Evolutionary conservation across 768 basidiomycete species (phyloP).

Genomic region (Psilocybe cubensis): DNA sequence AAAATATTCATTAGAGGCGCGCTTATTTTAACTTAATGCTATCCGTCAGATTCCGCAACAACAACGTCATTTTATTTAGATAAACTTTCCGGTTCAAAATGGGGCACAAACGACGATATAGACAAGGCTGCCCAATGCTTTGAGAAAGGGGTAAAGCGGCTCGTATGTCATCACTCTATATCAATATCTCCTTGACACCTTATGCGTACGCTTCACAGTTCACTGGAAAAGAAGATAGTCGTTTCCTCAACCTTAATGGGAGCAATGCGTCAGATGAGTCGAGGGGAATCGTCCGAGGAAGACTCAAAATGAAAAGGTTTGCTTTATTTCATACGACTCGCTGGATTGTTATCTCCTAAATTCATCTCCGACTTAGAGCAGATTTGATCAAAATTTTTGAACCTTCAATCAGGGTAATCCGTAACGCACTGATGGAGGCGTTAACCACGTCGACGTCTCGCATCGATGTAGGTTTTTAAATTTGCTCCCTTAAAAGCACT

Average conservation of each 20-base stretch:
- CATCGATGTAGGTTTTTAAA: slow-evolving; percentile 2
- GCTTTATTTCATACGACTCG: neutral
- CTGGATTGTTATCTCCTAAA: neutral
- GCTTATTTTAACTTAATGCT: too few relatives aligned
- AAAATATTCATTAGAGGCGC: slow-evolving; percentile 9
- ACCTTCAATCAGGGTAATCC: slow-evolving; percentile 6
- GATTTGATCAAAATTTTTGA: slow-evolving; percentile 16
- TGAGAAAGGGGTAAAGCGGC: slow-evolving; percentile 13
- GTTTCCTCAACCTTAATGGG: slow-evolving; percentile 6
- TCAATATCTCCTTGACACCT: neutral
- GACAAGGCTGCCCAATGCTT: slow-evolving; percentile 3
- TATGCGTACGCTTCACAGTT: slow-evolving; percentile 1
- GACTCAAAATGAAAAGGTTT: slow-evolving; percentile 13
- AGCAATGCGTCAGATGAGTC: slow-evolving; percentile 1
- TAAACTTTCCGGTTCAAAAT: slow-evolving; percentile 10
- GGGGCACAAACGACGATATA: slow-evolving; percentile 6
- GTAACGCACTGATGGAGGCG: slow-evolving; percentile 7
- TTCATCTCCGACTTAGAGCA: neutral
- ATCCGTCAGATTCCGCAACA: too few relatives aligned
- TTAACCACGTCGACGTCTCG: neutral
- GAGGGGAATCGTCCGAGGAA: slow-evolving; percentile 11
- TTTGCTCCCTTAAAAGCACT: neutral
- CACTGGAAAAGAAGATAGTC: slow-evolving; percentile 1
- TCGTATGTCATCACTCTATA: neutral
- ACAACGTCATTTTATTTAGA: neutral